These are phyloP conservation scores for Microcyclosporella mali DNA, from an alignment of 2,329 filamentous ascomycete species.

Conservation along the genomic window DNA sequence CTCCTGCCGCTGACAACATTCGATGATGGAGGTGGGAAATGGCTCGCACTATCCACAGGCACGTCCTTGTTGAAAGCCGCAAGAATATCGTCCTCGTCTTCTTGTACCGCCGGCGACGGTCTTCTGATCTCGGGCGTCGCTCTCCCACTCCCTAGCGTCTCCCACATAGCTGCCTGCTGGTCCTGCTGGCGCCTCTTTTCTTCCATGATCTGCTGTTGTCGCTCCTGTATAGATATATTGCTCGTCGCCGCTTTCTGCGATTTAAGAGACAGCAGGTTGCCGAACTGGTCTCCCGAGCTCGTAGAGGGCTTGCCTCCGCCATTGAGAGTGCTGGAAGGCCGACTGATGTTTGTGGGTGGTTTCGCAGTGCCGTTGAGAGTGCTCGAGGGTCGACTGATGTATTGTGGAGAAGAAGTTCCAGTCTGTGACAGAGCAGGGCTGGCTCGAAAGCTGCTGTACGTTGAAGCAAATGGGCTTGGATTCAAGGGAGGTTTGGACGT, in stretches of 20 bases:
- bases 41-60: constrained; percentile 53
- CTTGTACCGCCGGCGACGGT: constrained; percentile 18
- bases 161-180: constrained; percentile 63
- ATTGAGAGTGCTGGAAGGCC: constrained; percentile 37
- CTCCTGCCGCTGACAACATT: constrained; percentile 35
- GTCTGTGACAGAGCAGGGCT: constrained; percentile 37
- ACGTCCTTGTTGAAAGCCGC: constrained; percentile 56
- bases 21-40: constrained; percentile 46
- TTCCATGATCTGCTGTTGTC: constrained; percentile 66
- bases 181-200: constrained; percentile 72
- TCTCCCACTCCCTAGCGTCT: constrained; percentile 66
- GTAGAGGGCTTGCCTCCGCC: constrained; percentile 48
- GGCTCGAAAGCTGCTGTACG: constrained; percentile 32
- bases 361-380: constrained; percentile 43
- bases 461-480: constrained; percentile 21
- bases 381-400: constrained; percentile 35
- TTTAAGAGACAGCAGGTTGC: constrained; percentile 63
- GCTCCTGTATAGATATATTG: constrained; percentile 62
- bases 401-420: constrained; percentile 26
- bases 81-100: constrained; percentile 53
- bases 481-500: constrained; percentile 12
- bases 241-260: constrained; percentile 53
- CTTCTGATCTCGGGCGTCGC: constrained; percentile 34
- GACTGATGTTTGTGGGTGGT: constrained; percentile 34
- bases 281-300: constrained; percentile 64